Base-by-base conservation (phyloP, 805 yeast genomes). In the Groenewaldozyma salmanticensis region DNA sequence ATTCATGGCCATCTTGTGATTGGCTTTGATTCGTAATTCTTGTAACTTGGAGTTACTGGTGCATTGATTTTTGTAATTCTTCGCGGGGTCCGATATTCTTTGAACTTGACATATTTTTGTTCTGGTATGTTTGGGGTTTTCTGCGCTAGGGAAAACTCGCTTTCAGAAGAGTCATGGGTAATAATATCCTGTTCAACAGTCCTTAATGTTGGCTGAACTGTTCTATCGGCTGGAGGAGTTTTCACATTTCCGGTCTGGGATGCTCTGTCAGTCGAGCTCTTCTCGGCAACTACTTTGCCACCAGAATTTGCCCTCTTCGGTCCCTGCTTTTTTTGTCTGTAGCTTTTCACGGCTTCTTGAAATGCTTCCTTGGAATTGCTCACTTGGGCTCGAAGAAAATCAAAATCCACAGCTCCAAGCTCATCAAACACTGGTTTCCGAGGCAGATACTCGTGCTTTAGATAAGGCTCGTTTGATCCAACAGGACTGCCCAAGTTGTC, bases 301-400 rank as follows among this genome's bases (percentile, higher is more conserved):
- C n/a, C n/a, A n/a, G n/a, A n/a, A n/a, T n/a, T n/a, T n/a, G n/a
- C n/a, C n/a, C n/a, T n/a, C n/a, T n/a, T 31, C n/a, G 11, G 34
- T 31, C 17, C 7, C 7, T 6, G 7, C 7, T 6, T n/a, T 9
- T n/a, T 31, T 16, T 16, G 34, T 9, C 34, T 9, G 17, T 31
- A 31, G 17, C 18, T 31, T 31, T 31, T 31, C 11, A 24, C 29
- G 13, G 29, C 29, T 9, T 24, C 29, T 24, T 9, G 13, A 13
- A 24, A 24, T 27, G 37, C 38, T 11, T 33, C 38, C n/a, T 21
- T n/a, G 20, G 38, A 44, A 15, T 33, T 9, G 17, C 42, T 36
- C 11, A 49, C 32, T 27, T 49, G 52, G 11, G 49, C 50, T 24
- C 31, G 31, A 11, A 48, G 21, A 35, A 40, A 49, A 16, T 39